Conservation (phyloP, 441 rosid genomes). For the Macaranga tanarius region DNA sequence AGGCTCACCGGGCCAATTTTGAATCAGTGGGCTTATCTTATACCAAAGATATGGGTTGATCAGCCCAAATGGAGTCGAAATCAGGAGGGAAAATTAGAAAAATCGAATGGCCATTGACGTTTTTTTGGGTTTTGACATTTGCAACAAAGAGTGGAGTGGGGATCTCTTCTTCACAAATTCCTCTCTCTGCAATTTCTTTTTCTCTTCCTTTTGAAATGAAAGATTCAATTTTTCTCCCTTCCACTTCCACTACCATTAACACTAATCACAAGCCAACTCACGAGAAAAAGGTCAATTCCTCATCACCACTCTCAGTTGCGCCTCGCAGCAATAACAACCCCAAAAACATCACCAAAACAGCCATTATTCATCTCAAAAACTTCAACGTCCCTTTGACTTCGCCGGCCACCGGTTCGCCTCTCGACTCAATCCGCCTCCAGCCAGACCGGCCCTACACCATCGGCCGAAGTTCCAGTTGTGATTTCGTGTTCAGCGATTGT, state of each 20-base stretch:
- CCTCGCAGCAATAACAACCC: slow-evolving; percentile 30
- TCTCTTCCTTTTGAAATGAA: slow-evolving; percentile 3
- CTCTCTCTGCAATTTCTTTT: neutral
- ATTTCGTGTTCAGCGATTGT: slow-evolving; percentile 45
- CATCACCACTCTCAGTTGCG: slow-evolving; percentile 17
- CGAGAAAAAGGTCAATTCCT: neutral
- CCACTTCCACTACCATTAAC: neutral
- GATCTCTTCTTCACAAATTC: neutral
- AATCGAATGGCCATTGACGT: no score
- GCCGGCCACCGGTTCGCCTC: slow-evolving; percentile 42
- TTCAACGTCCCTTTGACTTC: slow-evolving; percentile 58
- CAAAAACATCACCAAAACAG: slow-evolving; percentile 37
- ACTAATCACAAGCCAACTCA: neutral
- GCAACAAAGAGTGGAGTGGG: no score
- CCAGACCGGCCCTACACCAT: slow-evolving; percentile 61
- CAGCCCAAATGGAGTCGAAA: no score
- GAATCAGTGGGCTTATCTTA: no score
- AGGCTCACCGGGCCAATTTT: no score
- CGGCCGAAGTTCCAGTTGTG: slow-evolving; percentile 72
- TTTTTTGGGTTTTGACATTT: no score
- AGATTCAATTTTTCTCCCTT: neutral
- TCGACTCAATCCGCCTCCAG: slow-evolving; percentile 42
- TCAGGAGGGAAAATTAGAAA: no score
- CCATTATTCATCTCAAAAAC: slow-evolving; percentile 39
- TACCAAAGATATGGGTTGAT: no score